Evolutionary conservation across 2,329 filamentous ascomycete species (phyloP).

Genomic region (Macrophomina phaseolina): DNA sequence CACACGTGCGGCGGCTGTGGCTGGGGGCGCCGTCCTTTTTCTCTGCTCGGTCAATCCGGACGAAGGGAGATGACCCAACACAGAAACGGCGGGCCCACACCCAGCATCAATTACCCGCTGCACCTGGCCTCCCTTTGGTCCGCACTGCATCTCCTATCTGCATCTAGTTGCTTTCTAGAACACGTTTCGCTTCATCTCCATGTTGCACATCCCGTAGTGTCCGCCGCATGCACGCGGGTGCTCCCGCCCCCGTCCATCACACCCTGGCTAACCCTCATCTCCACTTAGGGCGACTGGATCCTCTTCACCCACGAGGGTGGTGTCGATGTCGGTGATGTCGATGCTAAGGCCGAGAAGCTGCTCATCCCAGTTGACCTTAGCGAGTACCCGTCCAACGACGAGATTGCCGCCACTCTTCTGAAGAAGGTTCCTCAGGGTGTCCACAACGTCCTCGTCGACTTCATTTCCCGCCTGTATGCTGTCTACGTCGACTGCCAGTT

Average conservation of each 20-base stretch:
- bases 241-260: slow-evolving; percentile 10
- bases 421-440: slow-evolving; percentile 94
- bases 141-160: slow-evolving; percentile 28
- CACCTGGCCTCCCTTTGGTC: slow-evolving; percentile 25
- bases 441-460: slow-evolving; percentile 98
- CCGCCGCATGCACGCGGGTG: slow-evolving; percentile 19
- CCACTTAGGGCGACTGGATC: slow-evolving; percentile 91
- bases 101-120: slow-evolving; percentile 24
- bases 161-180: slow-evolving; percentile 17
- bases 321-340: slow-evolving; percentile 99
- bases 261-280: slow-evolving; percentile 20
- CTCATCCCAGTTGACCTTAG: slow-evolving; percentile 94
- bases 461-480: slow-evolving; percentile 96
- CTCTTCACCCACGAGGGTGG: slow-evolving; percentile 99
- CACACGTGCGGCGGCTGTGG: slow-evolving; percentile 12
- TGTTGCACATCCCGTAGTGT: slow-evolving; percentile 25
- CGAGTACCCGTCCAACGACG: slow-evolving; percentile 93
- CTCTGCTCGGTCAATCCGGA: slow-evolving; percentile 38
- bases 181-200: slow-evolving; percentile 13
- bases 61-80: slow-evolving; percentile 43
- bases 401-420: slow-evolving; percentile 83
- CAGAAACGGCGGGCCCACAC: slow-evolving; percentile 27
- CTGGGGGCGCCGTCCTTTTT: slow-evolving; percentile 39
- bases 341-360: slow-evolving; percentile 98
- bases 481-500: slow-evolving; percentile 99